Base-by-base conservation (phyloP, 441 rosid species). In the Syzygium malaccense region DNA sequence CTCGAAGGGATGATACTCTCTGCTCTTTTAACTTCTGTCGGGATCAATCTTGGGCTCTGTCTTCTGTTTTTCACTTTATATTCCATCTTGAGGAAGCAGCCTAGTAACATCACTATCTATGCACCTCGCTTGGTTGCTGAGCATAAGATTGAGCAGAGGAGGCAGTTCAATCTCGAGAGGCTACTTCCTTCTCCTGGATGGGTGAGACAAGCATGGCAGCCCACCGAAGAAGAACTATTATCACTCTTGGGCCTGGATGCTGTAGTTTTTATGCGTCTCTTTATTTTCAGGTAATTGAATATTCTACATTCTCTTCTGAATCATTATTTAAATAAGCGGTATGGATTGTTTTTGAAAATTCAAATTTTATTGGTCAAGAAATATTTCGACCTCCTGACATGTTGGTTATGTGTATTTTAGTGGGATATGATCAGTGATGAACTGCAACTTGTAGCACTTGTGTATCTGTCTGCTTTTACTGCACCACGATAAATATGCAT, bases 11-110 rank as follows among this genome's bases (percentile, higher is more conserved):
- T 98, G 99, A 91, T 96, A 87, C 95, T 98, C 28, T 98, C 99
- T 41, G 98, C 99, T 66, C 94, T 98, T 57, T 90, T 98, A 88
- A 96, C 99, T 37, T 98, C 99, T 28, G 98, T 98, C 25, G 99
- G 97, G 84, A 96, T 98, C 95, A 98, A 98, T 92, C 93, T 95
- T 30, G 98, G 98, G 33, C 97, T 96, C 79, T 95, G 99, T 88
- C 88, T 95, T 87, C 87, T 96, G 87, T 96, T 94, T 68, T 95
- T 98, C 92, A 91, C 96, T 32, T 92, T 96, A 87, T 96, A 98
- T 87, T 98, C 99, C 18, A 89, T 96, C 56, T 85, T 96, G 88
- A 91, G 96, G 91, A 98, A 98, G 54, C 99, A 98, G 93, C 98
- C 99, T 3, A 90, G 93, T 32, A 95, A 96, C 88, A 64, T 90